phyloP scores from a whole-genome alignment of 305 asterid genomes.

The Fraxinus paxiana region DNA sequence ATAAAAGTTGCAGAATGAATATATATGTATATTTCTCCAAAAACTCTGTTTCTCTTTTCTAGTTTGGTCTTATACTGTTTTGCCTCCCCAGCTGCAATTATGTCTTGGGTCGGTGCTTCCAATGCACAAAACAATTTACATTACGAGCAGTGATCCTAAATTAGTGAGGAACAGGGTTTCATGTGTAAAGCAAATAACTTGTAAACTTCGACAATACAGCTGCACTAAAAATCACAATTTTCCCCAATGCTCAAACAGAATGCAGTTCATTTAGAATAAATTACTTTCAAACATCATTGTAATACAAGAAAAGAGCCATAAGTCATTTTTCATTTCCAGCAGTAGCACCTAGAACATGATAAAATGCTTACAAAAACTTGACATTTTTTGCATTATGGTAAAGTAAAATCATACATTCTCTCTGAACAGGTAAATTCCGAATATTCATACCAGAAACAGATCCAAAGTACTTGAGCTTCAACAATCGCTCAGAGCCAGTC shows the following conservation, averaged over 20 bases:
- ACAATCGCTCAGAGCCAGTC: slow-evolving; percentile 66
- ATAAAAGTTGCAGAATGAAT: slow-evolving; percentile 4
- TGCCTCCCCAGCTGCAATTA: neutral
- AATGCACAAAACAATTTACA: neutral
- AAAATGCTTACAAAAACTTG: neutral
- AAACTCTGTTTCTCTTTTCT: neutral
- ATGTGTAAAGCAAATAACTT: neutral
- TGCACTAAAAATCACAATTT: neutral
- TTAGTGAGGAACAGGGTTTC: neutral
- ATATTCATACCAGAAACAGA: neutral
- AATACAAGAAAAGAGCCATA: neutral
- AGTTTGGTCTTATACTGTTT: neutral
- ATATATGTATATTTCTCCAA: neutral
- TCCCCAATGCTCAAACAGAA: neutral
- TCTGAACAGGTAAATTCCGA: neutral
- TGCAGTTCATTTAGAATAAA: neutral
- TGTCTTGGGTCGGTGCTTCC: neutral
- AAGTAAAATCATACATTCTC: neutral
- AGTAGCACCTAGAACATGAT: neutral
- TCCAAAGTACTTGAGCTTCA: neutral
- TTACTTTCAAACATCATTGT: neutral
- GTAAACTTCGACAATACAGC: neutral
- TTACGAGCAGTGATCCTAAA: neutral
- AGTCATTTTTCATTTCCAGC: neutral
- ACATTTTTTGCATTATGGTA: neutral